phyloP scores from a whole-genome alignment of 1,284 basidiomycete genomes.

The Psilocybe mexicana region DNA sequence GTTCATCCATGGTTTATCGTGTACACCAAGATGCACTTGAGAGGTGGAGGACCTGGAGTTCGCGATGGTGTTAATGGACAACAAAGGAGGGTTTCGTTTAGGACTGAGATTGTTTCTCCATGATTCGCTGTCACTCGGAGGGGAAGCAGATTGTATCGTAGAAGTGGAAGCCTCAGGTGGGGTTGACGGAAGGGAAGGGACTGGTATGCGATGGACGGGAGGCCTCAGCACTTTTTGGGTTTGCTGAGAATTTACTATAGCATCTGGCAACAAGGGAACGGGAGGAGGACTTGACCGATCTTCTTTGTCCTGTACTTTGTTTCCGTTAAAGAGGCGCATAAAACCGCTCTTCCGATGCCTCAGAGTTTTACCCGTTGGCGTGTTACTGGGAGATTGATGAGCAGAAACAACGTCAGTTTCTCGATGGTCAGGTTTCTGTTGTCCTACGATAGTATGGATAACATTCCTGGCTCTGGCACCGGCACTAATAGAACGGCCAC shows the following conservation, averaged over 20 bases:
- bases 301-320: constrained; percentile 50
- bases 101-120: constrained; percentile 22
- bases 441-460: constrained; percentile 42
- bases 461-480: constrained; percentile 52
- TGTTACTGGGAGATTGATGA: constrained; percentile 8
- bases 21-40: constrained; percentile 8
- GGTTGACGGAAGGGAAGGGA: constrained; percentile 40
- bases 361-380: constrained; percentile 45
- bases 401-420: constrained; percentile 38
- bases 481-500: constrained; percentile 62
- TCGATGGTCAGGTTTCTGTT: constrained; percentile 38
- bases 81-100: constrained; percentile 42
- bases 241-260: constrained; percentile 32
- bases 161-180: constrained; percentile 18
- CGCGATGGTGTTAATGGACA: constrained; percentile 44
- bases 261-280: constrained; percentile 49
- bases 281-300: constrained; percentile 51
- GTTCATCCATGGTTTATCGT: constrained; percentile 28
- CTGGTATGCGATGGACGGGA: constrained; percentile 41
- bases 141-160: constrained; percentile 5
- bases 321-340: constrained; percentile 70
- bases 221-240: constrained; percentile 30
- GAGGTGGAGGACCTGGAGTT: constrained; percentile 13
- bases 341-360: constrained; percentile 81
- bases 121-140: constrained; percentile 4